Evolutionary conservation across 202 grass and related monocot genomes (phyloP).

Genomic region (Setaria viridis): DNA sequence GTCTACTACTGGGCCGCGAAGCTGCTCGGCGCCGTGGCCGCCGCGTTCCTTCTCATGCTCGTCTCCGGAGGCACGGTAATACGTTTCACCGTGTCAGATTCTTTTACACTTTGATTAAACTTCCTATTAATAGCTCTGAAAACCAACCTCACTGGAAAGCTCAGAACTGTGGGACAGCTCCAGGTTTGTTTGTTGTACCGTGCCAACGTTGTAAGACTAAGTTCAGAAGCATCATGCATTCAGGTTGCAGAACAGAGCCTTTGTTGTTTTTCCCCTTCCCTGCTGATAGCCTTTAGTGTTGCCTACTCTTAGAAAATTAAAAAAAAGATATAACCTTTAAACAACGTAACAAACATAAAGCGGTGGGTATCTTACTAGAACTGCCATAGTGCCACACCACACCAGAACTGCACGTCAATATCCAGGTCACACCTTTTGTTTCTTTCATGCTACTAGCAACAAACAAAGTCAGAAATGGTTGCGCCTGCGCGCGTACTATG

Average conservation of each 20-base stretch:
- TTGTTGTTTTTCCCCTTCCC: too few relatives aligned
- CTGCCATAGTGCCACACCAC: background rate
- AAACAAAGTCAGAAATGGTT: background rate
- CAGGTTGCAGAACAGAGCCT: background rate
- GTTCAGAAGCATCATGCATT: conserved; percentile 2
- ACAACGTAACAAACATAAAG: background rate
- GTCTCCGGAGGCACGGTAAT: conserved; percentile 81
- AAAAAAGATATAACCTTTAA: background rate
- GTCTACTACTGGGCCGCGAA: conserved; percentile 88
- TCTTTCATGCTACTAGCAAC: background rate
- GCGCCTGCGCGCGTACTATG: background rate
- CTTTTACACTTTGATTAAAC: background rate
- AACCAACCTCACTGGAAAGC: background rate
- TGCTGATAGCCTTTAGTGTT: too few relatives aligned
- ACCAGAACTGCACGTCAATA: background rate
- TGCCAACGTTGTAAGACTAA: background rate
- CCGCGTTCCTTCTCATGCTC: conserved; percentile 67
- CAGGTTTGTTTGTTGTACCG: background rate
- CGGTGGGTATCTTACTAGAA: background rate
- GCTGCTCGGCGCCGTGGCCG: conserved; percentile 76
- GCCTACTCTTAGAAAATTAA: too few relatives aligned
- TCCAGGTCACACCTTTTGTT: background rate
- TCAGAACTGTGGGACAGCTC: background rate
- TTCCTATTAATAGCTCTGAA: background rate
- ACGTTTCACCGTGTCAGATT: background rate